phyloP scores from a whole-genome alignment of 2,329 filamentous ascomycete genomes.

The Trichocomaceae sp. region DNA sequence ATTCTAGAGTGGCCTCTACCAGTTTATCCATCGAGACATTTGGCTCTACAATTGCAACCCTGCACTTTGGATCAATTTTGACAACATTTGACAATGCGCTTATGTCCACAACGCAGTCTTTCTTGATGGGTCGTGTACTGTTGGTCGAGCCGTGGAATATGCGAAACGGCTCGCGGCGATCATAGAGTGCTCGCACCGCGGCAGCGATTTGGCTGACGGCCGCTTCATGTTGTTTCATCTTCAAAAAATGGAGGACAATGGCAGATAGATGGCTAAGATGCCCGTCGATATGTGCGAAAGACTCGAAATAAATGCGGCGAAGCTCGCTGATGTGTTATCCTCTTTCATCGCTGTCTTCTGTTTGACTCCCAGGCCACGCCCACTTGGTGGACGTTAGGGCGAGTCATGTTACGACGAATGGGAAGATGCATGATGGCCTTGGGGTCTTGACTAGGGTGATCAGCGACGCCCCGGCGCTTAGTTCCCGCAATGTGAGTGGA shows the following conservation, averaged over 20 bases:
- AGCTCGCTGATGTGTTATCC: no score
- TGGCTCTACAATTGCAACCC: conserved; percentile 60
- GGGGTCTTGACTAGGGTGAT: no score
- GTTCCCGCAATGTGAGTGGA: no score
- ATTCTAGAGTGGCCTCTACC: conserved; percentile 49
- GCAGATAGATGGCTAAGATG: neutral
- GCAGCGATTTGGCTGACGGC: neutral
- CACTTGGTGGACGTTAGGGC: no score
- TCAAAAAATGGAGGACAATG: neutral
- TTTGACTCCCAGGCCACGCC: no score
- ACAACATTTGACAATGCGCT: conserved; percentile 15
- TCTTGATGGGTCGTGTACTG: conserved; percentile 55
- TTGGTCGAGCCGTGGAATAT: conserved; percentile 73
- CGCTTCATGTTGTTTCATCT: neutral
- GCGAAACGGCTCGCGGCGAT: conserved; percentile 54
- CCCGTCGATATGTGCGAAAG: neutral
- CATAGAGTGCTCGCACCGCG: conserved; percentile 27
- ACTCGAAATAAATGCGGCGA: neutral
- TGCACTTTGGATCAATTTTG: conserved; percentile 32
- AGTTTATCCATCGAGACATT: conserved; percentile 63
- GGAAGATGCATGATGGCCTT: no score
- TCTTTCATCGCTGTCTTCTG: no score
- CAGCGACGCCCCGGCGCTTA: no score
- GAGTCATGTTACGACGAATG: no score
- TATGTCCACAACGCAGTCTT: conserved; percentile 17